Percentiles rank a stretch among this genome's conserved stretches.
Conservation (phyloP, 345 rosid genomes). For the Geranium brycei region DNA sequence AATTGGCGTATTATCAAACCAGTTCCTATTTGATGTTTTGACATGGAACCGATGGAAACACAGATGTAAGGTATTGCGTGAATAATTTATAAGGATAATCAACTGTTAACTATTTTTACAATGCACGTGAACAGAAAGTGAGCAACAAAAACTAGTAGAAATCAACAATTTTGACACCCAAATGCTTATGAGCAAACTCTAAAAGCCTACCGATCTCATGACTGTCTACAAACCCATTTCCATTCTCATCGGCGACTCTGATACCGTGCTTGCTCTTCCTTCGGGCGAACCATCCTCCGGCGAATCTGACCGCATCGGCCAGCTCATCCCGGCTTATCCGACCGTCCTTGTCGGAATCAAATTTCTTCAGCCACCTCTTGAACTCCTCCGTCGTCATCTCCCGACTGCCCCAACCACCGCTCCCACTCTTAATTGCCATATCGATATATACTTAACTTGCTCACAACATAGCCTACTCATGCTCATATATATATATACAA, state of each 20-base stretch:
- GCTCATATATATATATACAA: too few relatives aligned
- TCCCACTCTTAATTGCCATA: conserved; percentile 8
- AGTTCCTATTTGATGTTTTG: too few relatives aligned
- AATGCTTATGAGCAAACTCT: conserved; percentile 14
- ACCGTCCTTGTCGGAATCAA: conserved; percentile 15
- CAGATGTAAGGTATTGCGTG: too few relatives aligned
- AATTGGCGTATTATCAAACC: too few relatives aligned
- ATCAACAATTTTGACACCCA: conserved; percentile 5
- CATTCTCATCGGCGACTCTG: conserved; percentile 6
- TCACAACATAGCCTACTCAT: too few relatives aligned
- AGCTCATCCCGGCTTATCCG: conserved; percentile 22
- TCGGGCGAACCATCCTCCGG: conserved; percentile 6
- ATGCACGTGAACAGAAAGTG: too few relatives aligned
- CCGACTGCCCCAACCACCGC: conserved; percentile 1
- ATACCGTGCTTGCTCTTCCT: conserved; percentile 9
- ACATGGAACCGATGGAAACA: too few relatives aligned
- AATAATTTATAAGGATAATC: too few relatives aligned
- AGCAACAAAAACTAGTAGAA: background rate
- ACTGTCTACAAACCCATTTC: conserved; percentile 15
- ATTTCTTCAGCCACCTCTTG: conserved; percentile 15
- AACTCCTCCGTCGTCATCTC: conserved; percentile 16
- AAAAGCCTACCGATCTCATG: conserved; percentile 10
- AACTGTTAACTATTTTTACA: too few relatives aligned
- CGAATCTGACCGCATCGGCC: conserved; percentile 7
- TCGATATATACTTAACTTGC: too few relatives aligned